Evolutionary conservation across 2,329 filamentous ascomycete genomes (phyloP).

Genomic region (Decorospora gaudefroyi): DNA sequence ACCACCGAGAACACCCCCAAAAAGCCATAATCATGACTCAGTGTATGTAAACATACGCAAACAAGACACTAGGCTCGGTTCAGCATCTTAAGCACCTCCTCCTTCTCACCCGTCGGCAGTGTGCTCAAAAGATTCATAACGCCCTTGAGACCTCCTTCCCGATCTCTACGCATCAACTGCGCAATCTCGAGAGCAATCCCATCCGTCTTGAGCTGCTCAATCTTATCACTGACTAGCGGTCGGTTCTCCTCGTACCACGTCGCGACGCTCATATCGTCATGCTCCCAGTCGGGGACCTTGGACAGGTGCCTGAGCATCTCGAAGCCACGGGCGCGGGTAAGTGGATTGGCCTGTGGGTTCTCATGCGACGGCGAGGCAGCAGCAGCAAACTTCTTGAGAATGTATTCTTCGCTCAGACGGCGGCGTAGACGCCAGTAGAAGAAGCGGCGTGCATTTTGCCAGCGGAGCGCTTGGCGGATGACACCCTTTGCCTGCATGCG

Average conservation of each 20-base stretch:
- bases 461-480: slow-evolving; percentile 81
- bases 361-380: slow-evolving; percentile 50
- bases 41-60: slow-evolving; percentile 12
- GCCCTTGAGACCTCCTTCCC: slow-evolving; percentile 76
- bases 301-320: slow-evolving; percentile 82
- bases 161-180: slow-evolving; percentile 67
- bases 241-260: slow-evolving; percentile 97
- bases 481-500: slow-evolving; percentile 98
- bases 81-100: slow-evolving; percentile 70
- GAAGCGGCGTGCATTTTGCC: slow-evolving; percentile 90
- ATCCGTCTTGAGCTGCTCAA: slow-evolving; percentile 81
- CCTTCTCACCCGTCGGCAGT: slow-evolving; percentile 85
- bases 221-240: slow-evolving; percentile 78
- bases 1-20: slow-evolving; percentile 3
- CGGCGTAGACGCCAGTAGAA: slow-evolving; percentile 99
- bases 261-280: slow-evolving; percentile 80
- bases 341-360: slow-evolving; percentile 46
- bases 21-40: slow-evolving; percentile 14
- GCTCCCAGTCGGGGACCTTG: slow-evolving; percentile 73
- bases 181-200: slow-evolving; percentile 71
- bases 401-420: slow-evolving; percentile 94
- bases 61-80: slow-evolving; percentile 44
- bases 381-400: slow-evolving; percentile 81
- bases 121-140: slow-evolving; percentile 83
- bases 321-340: slow-evolving; percentile 69